Percentiles rank a stretch among this genome's conserved stretches.
Conservation (phyloP, 495 filamentous ascomycete species). For the Talaromyces liani region DNA sequence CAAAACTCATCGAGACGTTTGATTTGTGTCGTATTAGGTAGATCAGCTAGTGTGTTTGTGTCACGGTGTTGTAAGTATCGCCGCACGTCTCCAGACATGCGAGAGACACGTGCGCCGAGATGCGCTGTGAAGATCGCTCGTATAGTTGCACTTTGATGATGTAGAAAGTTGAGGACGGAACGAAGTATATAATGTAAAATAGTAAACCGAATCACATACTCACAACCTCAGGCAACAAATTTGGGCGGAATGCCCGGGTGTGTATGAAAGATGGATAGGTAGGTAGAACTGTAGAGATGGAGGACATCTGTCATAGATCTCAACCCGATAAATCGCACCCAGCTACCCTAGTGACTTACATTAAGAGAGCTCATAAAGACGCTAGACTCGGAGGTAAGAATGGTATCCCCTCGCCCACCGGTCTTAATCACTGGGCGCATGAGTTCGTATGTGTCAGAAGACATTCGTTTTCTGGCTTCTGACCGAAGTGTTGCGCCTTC, state of each 20-base stretch:
- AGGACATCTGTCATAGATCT: background rate
- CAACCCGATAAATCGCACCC: background rate
- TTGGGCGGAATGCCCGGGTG: background rate
- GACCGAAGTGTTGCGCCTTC: background rate
- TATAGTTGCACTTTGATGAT: background rate
- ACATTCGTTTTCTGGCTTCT: background rate
- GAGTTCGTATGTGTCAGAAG: background rate
- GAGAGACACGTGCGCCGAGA: background rate
- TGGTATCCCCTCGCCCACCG: background rate
- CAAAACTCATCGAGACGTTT: constrained; percentile 11
- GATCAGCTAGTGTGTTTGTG: background rate
- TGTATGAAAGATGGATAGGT: background rate
- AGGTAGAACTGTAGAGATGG: background rate
- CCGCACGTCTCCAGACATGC: background rate
- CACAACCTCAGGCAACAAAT: background rate
- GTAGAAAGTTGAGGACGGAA: background rate
- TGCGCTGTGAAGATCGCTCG: background rate
- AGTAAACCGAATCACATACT: background rate
- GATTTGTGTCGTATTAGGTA: background rate
- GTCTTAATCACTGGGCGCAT: background rate
- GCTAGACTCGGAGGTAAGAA: background rate
- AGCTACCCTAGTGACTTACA: background rate
- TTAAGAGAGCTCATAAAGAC: background rate
- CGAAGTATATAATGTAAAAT: background rate
- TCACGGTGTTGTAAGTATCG: background rate